Percentiles rank a stretch among this genome's conserved stretches.
These are phyloP conservation scores for Hypoxylon sp. DNA, from an alignment of 2,329 filamentous ascomycete genomes.

Conservation along the genomic window DNA sequence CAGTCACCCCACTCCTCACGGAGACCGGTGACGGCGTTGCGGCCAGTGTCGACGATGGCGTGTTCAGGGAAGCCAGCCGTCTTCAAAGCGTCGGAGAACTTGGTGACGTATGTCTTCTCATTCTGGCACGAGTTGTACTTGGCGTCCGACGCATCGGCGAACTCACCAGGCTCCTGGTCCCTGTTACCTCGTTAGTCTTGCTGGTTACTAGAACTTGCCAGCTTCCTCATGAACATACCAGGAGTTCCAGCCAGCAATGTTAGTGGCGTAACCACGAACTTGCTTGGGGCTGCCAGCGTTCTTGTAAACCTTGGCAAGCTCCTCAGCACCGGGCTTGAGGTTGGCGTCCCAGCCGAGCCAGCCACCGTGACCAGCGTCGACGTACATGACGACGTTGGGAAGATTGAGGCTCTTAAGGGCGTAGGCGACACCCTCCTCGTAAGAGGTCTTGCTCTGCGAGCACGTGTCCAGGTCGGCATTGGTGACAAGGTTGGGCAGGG, in stretches of 20 bases:
- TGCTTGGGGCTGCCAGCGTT: conserved; percentile 63
- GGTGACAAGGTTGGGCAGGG: conserved; percentile 70
- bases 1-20: conserved; percentile 67
- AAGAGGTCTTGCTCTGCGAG: conserved; percentile 59
- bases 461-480: conserved; percentile 66
- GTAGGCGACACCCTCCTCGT: conserved; percentile 65
- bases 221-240: conserved; percentile 56
- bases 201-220: conserved; percentile 40
- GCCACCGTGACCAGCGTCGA: conserved; percentile 70
- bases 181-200: conserved; percentile 32
- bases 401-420: conserved; percentile 67
- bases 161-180: conserved; percentile 52
- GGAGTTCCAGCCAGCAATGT: conserved; percentile 69
- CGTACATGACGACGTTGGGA: conserved; percentile 70
- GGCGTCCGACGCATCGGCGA: conserved; percentile 54
- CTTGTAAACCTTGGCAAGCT: conserved; percentile 65
- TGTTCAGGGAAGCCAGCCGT: conserved; percentile 59
- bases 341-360: conserved; percentile 72
- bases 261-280: conserved; percentile 68
- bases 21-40: conserved; percentile 63
- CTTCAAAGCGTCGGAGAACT: conserved; percentile 74
- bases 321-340: conserved; percentile 62
- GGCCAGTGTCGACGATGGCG: conserved; percentile 54
- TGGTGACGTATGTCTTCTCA: conserved; percentile 69
- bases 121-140: conserved; percentile 66